phyloP scores from a whole-genome alignment of 2,329 filamentous ascomycete genomes.

The Thelonectria rubi region DNA sequence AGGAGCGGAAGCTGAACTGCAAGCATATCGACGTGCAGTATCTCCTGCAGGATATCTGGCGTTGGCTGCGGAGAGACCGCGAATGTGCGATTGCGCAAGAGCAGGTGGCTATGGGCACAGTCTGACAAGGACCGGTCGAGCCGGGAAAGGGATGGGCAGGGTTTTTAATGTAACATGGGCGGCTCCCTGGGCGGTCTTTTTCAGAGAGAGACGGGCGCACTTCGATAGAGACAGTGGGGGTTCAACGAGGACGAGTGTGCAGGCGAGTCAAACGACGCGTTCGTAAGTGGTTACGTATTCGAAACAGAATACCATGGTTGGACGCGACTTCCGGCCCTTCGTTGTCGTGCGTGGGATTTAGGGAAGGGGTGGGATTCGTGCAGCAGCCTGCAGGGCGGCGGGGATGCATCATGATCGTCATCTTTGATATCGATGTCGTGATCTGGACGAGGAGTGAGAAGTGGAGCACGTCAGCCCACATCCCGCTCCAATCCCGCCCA shows the following conservation, averaged over 20 bases:
- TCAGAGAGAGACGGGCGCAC: slow-evolving; percentile 12
- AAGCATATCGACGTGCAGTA: slow-evolving; percentile 66
- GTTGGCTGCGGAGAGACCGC: slow-evolving; percentile 54
- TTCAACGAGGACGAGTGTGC: not conserved
- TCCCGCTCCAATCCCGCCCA: slow-evolving; percentile 22
- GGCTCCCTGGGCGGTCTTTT: not conserved
- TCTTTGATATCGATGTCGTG: slow-evolving; percentile 39
- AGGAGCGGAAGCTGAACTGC: slow-evolving; percentile 57
- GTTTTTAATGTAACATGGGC: slow-evolving; percentile 13
- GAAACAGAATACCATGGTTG: not conserved
- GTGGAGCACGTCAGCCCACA: slow-evolving; percentile 36
- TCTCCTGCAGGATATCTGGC: slow-evolving; percentile 66
- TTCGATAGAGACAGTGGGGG: slow-evolving; percentile 16
- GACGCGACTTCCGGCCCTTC: slow-evolving; percentile 18
- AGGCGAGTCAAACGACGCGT: slow-evolving; percentile 7
- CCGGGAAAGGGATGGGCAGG: slow-evolving; percentile 7
- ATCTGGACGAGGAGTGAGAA: slow-evolving; percentile 32
- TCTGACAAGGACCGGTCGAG: slow-evolving; percentile 20
- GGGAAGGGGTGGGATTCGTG: slow-evolving; percentile 11
- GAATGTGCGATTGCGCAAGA: slow-evolving; percentile 55
- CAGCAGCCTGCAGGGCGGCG: not conserved
- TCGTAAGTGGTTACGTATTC: slow-evolving; percentile 26
- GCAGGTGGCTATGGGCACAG: slow-evolving; percentile 46
- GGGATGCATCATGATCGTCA: slow-evolving; percentile 32
- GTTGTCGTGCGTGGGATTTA: slow-evolving; percentile 1